phyloP scores from a whole-genome alignment of 148 eudicot genomes.

The Polygonum aviculare region DNA sequence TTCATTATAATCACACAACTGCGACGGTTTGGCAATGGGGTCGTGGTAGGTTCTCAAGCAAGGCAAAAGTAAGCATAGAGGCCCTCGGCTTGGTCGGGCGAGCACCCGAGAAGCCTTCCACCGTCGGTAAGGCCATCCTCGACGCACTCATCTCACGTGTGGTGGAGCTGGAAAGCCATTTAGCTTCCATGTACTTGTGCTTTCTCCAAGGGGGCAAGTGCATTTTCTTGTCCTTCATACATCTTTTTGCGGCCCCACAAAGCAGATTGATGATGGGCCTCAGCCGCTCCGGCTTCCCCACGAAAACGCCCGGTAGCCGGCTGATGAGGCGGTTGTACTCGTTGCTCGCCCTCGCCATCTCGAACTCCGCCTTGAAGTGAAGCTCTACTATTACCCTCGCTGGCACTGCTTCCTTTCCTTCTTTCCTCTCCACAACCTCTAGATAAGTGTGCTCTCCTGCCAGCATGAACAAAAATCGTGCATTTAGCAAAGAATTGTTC shows the following conservation, averaged over 20 bases:
- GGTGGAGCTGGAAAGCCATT: not conserved
- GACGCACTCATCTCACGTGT: not conserved
- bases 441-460: slow-evolving; percentile 10
- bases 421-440: not conserved
- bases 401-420: not conserved
- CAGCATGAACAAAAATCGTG: no score
- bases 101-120: not conserved
- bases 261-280: slow-evolving; percentile 18
- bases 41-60: not conserved
- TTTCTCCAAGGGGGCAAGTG: slow-evolving; percentile 38
- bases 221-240: slow-evolving; percentile 27
- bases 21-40: not conserved
- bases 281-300: slow-evolving; percentile 22
- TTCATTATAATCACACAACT: not conserved
- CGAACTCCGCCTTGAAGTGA: slow-evolving; percentile 29
- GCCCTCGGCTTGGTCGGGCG: not conserved
- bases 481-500: no score
- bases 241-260: slow-evolving; percentile 24
- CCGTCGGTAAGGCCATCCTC: not conserved
- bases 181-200: slow-evolving; percentile 12
- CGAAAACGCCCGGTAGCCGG: slow-evolving; percentile 23
- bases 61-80: slow-evolving; percentile 4
- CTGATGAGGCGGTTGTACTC: slow-evolving; percentile 22
- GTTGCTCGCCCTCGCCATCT: slow-evolving; percentile 24
- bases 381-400: slow-evolving; percentile 23